Evolutionary conservation across 2,329 filamentous ascomycete genomes (phyloP).

Genomic region (Xylaria sp.): DNA sequence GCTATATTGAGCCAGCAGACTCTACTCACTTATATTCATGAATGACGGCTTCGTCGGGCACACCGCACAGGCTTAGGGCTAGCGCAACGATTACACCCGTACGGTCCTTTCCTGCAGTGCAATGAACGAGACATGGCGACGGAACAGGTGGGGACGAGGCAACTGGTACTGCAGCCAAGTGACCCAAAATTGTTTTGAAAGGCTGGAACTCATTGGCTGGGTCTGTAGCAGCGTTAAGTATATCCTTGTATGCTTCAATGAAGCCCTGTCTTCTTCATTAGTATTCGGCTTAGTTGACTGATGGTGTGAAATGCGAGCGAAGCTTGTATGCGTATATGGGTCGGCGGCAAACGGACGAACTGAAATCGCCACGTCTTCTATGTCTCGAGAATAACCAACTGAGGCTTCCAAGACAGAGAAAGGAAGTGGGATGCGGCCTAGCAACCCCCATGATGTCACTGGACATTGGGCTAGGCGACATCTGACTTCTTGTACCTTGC

Average conservation of each 20-base stretch:
- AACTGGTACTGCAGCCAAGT: conserved; percentile 58
- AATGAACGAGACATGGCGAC: conserved; percentile 67
- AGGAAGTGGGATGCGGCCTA: conserved; percentile 1
- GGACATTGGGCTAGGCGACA: conserved; percentile 18
- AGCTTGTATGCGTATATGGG: conserved; percentile 5
- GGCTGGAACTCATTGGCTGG: conserved; percentile 60
- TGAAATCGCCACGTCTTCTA: conserved; percentile 8
- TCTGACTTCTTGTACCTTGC: not conserved
- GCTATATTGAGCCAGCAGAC: not conserved
- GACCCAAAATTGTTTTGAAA: conserved; percentile 65
- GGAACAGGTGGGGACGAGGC: conserved; percentile 51
- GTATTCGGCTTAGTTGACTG: conserved; percentile 9
- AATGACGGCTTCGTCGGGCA: conserved; percentile 63
- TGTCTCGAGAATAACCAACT: not conserved
- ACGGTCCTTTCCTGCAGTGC: conserved; percentile 76
- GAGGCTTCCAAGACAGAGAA: not conserved
- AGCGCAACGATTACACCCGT: conserved; percentile 73
- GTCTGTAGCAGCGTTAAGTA: conserved; percentile 63
- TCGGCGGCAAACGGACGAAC: not conserved
- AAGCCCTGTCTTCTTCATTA: conserved; percentile 61
- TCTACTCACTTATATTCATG: conserved; percentile 55
- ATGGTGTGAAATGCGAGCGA: not conserved
- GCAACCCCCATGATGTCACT: conserved; percentile 24
- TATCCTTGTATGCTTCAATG: conserved; percentile 70
- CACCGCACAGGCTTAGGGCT: conserved; percentile 68